Evolutionary conservation across 176 grass and related monocot species (phyloP).

Genomic region (Aegilops bicornis): DNA sequence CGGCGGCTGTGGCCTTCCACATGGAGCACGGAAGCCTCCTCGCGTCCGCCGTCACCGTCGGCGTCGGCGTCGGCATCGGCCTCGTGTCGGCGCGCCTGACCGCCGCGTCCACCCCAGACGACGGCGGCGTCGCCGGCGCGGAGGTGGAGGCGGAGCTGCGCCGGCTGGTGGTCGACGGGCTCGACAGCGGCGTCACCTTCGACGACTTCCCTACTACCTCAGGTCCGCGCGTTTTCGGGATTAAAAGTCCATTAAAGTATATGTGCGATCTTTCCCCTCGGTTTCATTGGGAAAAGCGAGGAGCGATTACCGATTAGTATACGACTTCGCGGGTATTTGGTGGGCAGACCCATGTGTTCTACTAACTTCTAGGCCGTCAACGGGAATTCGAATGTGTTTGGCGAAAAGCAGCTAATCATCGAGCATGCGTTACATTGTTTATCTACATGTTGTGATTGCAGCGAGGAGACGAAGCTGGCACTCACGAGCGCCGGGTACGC

Average conservation of each 20-base stretch:
- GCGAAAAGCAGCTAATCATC: constrained; percentile 17
- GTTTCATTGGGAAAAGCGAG: background rate
- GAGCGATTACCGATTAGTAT: background rate
- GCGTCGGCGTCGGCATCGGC: constrained; percentile 35
- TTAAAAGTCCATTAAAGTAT: background rate
- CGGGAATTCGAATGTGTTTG: background rate
- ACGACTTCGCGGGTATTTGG: background rate
- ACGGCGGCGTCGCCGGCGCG: background rate
- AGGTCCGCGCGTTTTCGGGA: constrained; percentile 26
- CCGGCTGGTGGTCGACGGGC: constrained; percentile 50
- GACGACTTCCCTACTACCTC: constrained; percentile 73
- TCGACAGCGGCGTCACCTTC: constrained; percentile 54
- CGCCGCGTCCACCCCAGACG: background rate
- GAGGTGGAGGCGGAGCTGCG: constrained; percentile 52
- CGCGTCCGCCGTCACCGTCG: constrained; percentile 14
- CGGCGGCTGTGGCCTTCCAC: background rate
- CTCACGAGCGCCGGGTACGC: constrained; percentile 76
- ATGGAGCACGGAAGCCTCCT: constrained; percentile 33
- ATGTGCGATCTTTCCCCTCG: background rate
- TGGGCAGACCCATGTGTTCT: constrained; percentile 7
- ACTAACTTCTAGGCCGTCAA: background rate
- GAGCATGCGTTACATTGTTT: constrained; percentile 14
- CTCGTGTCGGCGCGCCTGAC: constrained; percentile 25
- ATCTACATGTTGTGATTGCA: constrained; percentile 33
- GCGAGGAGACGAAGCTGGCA: constrained; percentile 50